These are phyloP conservation scores for Phytophthora chlamydospora DNA, from an alignment of 352 stramenopile genomes.

Conservation along the genomic window DNA sequence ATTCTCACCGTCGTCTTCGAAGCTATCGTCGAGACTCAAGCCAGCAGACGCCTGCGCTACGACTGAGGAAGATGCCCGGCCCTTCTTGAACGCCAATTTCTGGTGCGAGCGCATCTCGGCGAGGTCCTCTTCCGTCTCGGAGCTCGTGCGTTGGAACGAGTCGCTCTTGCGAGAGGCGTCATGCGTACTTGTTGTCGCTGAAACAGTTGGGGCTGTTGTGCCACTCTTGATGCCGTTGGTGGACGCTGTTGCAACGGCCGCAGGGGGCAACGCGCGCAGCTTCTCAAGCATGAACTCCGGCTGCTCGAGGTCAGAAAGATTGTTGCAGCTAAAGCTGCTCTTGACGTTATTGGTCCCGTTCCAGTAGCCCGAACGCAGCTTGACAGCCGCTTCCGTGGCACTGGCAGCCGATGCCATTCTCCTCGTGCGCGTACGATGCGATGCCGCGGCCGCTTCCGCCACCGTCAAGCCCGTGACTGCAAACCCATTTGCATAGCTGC, in stretches of 20 bases:
- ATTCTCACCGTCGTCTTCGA: conserved; percentile 20
- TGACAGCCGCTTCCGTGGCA: conserved; percentile 30
- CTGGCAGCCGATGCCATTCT: conserved; percentile 33
- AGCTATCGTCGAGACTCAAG: conserved; percentile 41
- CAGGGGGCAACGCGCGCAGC: conserved; percentile 24
- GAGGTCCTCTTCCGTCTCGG: conserved; percentile 43
- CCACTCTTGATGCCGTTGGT: conserved; percentile 56
- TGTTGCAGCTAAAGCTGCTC: conserved; percentile 86
- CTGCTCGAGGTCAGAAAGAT: conserved; percentile 69
- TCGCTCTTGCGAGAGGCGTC: conserved; percentile 54
- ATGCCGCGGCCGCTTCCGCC: conserved; percentile 65
- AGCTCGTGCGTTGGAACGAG: conserved; percentile 49
- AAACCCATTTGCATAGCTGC: conserved; percentile 63
- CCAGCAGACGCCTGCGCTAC: conserved; percentile 29
- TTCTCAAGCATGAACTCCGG: conserved; percentile 51
- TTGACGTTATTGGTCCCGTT: conserved; percentile 74
- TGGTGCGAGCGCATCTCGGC: conserved; percentile 47
- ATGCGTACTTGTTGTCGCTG: conserved; percentile 36
- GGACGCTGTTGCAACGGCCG: conserved; percentile 20
- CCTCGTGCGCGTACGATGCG: conserved; percentile 61
- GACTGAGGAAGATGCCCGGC: conserved; percentile 9
- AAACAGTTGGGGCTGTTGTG: conserved; percentile 19
- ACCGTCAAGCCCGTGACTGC: conserved; percentile 63
- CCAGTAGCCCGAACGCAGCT: conserved; percentile 73
- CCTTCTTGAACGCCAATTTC: conserved; percentile 34